Evolutionary conservation across 2,329 filamentous ascomycete genomes (phyloP).

Genomic region (Fusarium lyarnte): DNA sequence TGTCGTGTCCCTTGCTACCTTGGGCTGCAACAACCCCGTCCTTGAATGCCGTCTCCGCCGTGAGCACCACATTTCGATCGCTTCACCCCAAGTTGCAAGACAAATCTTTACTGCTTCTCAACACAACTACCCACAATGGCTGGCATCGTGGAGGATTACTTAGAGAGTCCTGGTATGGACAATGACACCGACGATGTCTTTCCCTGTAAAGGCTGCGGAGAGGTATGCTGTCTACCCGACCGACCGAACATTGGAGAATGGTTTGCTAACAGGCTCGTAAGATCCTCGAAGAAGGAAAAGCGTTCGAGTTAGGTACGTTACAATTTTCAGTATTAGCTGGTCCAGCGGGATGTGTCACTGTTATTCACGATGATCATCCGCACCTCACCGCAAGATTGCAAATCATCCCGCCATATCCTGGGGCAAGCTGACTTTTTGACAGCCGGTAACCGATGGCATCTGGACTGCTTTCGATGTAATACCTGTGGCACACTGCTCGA

Average conservation of each 20-base stretch:
- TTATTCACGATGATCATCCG: not conserved
- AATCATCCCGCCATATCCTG: not conserved
- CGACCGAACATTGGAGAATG: not conserved
- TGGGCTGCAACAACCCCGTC: slow-evolving; percentile 30
- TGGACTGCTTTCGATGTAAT: slow-evolving; percentile 98
- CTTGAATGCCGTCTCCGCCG: slow-evolving; percentile 29
- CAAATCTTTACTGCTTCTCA: slow-evolving; percentile 5
- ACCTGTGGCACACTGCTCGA: slow-evolving; percentile 95
- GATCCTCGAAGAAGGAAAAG: slow-evolving; percentile 98
- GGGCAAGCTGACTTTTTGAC: slow-evolving; percentile 43
- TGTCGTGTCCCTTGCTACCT: slow-evolving; percentile 33
- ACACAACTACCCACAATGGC: slow-evolving; percentile 51
- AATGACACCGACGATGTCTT: slow-evolving; percentile 84
- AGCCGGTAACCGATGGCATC: slow-evolving; percentile 98
- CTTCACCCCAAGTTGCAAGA: slow-evolving; percentile 14
- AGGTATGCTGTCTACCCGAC: slow-evolving; percentile 64
- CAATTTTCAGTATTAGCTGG: not conserved
- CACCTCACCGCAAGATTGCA: slow-evolving; percentile 22
- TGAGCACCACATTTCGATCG: slow-evolving; percentile 22
- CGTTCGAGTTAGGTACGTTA: slow-evolving; percentile 91
- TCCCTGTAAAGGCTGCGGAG: slow-evolving; percentile 92
- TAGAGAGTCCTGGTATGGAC: slow-evolving; percentile 72
- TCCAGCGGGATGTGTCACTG: not conserved
- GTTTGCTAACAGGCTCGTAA: slow-evolving; percentile 51
- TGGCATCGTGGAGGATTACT: slow-evolving; percentile 66